Percentiles rank a stretch among this genome's conserved stretches.
These are phyloP conservation scores for Herpetospermum pedunculosum DNA, from an alignment of 306 rosid species.

Conservation along the genomic window DNA sequence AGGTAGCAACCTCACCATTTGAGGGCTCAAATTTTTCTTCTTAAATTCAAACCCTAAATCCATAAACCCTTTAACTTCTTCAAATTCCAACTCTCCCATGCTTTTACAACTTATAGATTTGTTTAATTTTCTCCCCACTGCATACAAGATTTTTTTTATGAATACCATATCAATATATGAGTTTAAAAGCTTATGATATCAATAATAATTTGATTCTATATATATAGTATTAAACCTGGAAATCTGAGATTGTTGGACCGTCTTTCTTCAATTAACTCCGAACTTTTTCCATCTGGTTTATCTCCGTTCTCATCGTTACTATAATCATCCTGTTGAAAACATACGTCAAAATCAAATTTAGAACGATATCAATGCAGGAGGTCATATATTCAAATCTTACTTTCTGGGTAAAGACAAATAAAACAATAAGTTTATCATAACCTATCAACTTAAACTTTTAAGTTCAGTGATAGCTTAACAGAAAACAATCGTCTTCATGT, in stretches of 20 bases:
- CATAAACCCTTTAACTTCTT: conserved; percentile 80
- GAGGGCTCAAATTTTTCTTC: conserved; percentile 38
- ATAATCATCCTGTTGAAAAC: background rate
- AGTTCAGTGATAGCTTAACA: too few relatives aligned
- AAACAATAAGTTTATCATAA: too few relatives aligned
- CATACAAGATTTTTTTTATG: background rate
- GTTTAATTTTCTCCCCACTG: conserved; percentile 15
- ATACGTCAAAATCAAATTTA: background rate
- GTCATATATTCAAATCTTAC: too few relatives aligned
- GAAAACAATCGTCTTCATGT: too few relatives aligned
- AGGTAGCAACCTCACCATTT: conserved; percentile 58
- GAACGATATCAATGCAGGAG: too few relatives aligned
- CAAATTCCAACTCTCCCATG: conserved; percentile 62
- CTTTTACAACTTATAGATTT: conserved; percentile 61
- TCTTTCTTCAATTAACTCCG: conserved; percentile 9
- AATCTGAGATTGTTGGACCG: conserved; percentile 7
- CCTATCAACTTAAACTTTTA: too few relatives aligned
- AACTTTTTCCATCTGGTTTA: background rate
- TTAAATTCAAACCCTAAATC: conserved; percentile 70
- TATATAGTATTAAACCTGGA: background rate
- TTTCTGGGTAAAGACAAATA: too few relatives aligned
- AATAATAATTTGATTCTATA: background rate
- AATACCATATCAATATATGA: background rate
- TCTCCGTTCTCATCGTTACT: conserved; percentile 9
- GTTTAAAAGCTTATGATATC: background rate